Percentiles rank a stretch among this genome's conserved stretches.
Conservation (phyloP, 2,329 filamentous ascomycete genomes). For the Calonectria montana region DNA sequence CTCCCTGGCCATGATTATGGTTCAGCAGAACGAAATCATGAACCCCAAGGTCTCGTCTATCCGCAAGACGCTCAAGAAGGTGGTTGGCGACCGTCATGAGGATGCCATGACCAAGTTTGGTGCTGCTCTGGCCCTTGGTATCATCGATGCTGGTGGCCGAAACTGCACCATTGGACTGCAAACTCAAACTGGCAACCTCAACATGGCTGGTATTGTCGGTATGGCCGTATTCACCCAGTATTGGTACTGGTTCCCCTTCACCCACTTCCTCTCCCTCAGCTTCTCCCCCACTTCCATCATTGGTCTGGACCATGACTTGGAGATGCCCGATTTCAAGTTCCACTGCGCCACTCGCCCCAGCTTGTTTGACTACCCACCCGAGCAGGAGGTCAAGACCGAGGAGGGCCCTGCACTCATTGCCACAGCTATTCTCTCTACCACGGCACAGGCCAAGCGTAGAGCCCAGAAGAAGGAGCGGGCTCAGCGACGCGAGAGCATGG, state of each 20-base stretch:
- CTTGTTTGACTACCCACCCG: conserved; percentile 97
- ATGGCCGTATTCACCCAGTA: conserved; percentile 99
- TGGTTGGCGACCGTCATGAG: conserved; percentile 93
- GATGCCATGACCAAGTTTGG: conserved; percentile 99
- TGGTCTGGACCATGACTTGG: conserved; percentile 91
- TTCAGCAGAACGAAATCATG: conserved; percentile 99
- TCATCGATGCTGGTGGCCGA: conserved; percentile 96
- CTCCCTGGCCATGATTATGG: conserved; percentile 95
- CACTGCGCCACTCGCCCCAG: conserved; percentile 94
- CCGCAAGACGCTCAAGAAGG: conserved; percentile 93
- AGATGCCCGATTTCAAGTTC: conserved; percentile 95
- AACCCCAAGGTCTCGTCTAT: conserved; percentile 95
- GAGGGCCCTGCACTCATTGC: conserved; percentile 94
- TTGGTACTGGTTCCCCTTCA: conserved; percentile 99
- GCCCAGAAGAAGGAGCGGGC: conserved; percentile 95
- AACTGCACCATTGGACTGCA: conserved; percentile 99
- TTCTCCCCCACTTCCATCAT: conserved; percentile 98
- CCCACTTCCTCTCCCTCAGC: conserved; percentile 94
- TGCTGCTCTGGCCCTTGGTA: conserved; percentile 91
- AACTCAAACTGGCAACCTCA: conserved; percentile 97
- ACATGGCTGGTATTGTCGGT: conserved; percentile 97
- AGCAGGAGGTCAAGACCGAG: conserved; percentile 94
- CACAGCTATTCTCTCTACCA: conserved; percentile 95
- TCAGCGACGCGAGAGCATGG: conserved; percentile 92
- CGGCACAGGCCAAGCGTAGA: conserved; percentile 94